These are phyloP conservation scores for Selenicereus undatus DNA, from an alignment of 148 eudicot genomes.

Conservation along the genomic window DNA sequence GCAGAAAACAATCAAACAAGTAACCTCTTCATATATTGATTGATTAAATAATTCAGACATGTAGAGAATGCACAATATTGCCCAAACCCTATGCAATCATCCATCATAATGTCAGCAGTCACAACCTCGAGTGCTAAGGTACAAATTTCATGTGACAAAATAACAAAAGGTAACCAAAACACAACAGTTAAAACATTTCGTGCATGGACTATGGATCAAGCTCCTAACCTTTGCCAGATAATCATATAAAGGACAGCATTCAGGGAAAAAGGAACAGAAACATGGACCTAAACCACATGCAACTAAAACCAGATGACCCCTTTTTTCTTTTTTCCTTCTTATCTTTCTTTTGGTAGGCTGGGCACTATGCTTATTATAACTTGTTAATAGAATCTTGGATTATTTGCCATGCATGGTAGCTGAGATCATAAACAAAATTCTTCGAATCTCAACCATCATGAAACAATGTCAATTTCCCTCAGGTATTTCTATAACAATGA, in stretches of 20 bases:
- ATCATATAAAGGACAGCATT: background rate
- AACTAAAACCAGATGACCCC: background rate
- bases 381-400: background rate
- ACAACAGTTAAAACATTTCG: background rate
- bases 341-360: background rate
- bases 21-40: too few species aligned
- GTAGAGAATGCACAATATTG: too few species aligned
- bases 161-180: background rate
- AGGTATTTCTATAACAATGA: background rate
- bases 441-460: background rate
- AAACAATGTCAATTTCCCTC: background rate
- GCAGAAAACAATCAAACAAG: too few species aligned
- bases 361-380: background rate
- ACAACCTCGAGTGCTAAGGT: background rate
- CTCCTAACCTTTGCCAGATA: background rate
- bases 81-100: too few species aligned
- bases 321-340: background rate
- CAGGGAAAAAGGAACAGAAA: background rate
- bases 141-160: background rate
- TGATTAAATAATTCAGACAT: too few species aligned
- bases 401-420: background rate
- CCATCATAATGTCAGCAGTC: too few species aligned
- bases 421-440: background rate
- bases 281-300: background rate
- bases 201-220: background rate